phyloP scores from a whole-genome alignment of 2,329 filamentous ascomycete species.

The Sporothrix schenckii region DNA sequence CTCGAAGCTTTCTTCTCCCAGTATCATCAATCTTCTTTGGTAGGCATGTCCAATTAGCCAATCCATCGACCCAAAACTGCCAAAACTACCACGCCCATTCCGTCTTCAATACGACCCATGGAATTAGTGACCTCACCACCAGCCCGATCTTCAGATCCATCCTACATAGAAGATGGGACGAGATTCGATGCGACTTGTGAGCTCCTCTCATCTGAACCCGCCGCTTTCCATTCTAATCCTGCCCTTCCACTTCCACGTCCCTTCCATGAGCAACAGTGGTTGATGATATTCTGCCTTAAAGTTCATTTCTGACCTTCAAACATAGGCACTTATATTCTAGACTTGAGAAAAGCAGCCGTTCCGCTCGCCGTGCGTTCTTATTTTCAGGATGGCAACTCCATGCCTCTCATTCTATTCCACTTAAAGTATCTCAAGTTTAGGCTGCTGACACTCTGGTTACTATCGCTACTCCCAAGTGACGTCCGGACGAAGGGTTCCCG shows the following conservation, averaged over 20 bases:
- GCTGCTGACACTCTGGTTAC: background rate
- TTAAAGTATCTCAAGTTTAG: background rate
- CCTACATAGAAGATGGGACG: conserved; percentile 2
- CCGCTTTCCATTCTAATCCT: background rate
- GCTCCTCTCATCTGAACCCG: background rate
- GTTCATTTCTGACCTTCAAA: background rate
- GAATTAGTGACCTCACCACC: background rate
- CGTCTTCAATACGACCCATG: background rate
- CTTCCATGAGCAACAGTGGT: background rate
- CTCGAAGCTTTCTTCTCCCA: conserved; percentile 32
- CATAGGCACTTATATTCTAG: background rate
- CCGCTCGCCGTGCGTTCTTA: background rate
- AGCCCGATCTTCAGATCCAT: background rate
- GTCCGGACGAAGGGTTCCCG: conserved; percentile 27
- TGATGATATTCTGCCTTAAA: conserved; percentile 19
- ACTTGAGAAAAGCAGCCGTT: background rate
- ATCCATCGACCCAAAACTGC: too few relatives aligned
- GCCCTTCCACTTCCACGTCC: conserved; percentile 8
- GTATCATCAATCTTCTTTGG: conserved; percentile 2
- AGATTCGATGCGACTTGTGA: background rate
- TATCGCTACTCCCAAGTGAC: background rate
- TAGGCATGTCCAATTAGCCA: conserved; percentile 6
- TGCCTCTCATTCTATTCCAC: background rate
- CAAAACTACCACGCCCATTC: background rate
- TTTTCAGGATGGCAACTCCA: background rate